A percentile compares a stretch with the other conserved stretches of the same genome.
Evolutionary conservation across 129 eudicot species (phyloP).

Genomic region (Escallonia herrerae): DNA sequence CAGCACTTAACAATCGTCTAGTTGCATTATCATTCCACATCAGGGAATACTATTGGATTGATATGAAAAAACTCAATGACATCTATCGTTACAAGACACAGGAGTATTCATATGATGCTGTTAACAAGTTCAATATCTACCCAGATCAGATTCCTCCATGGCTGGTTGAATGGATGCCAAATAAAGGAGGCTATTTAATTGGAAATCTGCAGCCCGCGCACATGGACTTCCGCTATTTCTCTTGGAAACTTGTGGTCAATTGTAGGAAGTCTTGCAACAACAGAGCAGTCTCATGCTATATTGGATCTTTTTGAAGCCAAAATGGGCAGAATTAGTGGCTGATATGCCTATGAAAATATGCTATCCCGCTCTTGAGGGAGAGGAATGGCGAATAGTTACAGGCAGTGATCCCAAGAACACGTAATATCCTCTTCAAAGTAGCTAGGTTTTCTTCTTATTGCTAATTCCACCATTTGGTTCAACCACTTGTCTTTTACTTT

Average conservation of each 20-base stretch:
- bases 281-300: constrained; percentile 72
- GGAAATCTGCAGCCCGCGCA: constrained; percentile 98
- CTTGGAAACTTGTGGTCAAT: constrained; percentile 89
- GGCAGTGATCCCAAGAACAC: constrained; percentile 97
- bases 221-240: constrained; percentile 94
- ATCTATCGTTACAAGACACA: constrained; percentile 91
- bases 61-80: constrained; percentile 83
- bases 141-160: constrained; percentile 97
- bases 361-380: constrained; percentile 84
- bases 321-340: constrained; percentile 79
- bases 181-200: constrained; percentile 85
- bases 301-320: constrained; percentile 83
- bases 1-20: constrained; percentile 72
- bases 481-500: background rate
- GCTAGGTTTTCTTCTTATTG: background rate
- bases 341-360: constrained; percentile 93
- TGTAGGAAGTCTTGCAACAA: constrained; percentile 72
- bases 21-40: constrained; percentile 87
- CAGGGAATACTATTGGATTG: constrained; percentile 91
- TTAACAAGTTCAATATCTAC: constrained; percentile 90
- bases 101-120: constrained; percentile 89
- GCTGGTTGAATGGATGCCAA: constrained; percentile 96
- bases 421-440: constrained; percentile 30
- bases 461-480: background rate
- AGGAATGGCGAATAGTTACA: constrained; percentile 87